Evolutionary conservation across 164 flowering plant species (phyloP), one percentile per base, ranked within the genome.

Genomic region (Nymphaea colorata): DNA sequence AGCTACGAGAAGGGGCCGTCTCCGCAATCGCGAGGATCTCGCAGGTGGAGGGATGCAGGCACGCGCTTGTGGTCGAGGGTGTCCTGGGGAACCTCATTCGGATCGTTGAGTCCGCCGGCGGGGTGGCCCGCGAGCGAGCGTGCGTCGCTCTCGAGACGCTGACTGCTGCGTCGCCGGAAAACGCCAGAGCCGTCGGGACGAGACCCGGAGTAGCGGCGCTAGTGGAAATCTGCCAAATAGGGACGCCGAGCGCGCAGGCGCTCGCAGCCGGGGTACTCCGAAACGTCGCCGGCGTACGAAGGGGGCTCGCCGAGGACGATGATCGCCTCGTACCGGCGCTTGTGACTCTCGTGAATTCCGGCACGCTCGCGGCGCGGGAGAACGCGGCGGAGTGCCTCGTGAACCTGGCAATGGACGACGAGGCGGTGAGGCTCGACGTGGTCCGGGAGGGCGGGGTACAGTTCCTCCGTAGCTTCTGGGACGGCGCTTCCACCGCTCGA

Each of bases 171-270:
- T 76, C 90, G 2, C 87, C 81, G 72, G 98, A 89, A 67, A 93
- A 93, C 65, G 97, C 97, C 0, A 81, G 91, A 59, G 89, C 88
- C 3, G 84, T 93, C 68, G 93, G 87, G 6, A 84, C 82, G 1
- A 78, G 95, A 69, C 96, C 92, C 42, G 97, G 93, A 17, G 80
- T 93, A 75, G 83, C 87, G 3, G 84, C 97, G 7, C 76, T 93
- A 36, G 69, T 93, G 42, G 96, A 86, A 73, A 86, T 89, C 72
- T 93, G 96, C 71, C 79, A 75, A 17, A 79, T 72, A 1, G 97
- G 98, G 0, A 89, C 96, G 2, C 95, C 93, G 0, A 81, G 79
- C 69, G 85, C 97, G 0, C 96, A 86, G 66, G 90, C 91, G 12
- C 75, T 78, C 12, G 93, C 98, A 0, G 96, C 91, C 0, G 88